Evolutionary conservation across 345 rosid genomes (phyloP).

Genomic region (Hibiscus syriacus): DNA sequence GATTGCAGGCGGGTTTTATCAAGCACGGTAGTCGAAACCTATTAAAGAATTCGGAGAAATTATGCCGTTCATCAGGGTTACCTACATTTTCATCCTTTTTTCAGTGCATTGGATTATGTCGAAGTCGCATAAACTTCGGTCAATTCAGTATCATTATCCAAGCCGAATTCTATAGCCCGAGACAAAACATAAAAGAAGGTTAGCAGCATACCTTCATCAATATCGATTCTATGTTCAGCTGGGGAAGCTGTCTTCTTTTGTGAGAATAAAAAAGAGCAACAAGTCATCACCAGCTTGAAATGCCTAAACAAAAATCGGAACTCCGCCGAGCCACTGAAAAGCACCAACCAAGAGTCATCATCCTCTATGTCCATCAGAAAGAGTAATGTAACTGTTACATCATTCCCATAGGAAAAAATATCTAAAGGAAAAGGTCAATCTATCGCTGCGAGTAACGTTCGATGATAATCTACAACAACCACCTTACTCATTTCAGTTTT

Average conservation of each 20-base stretch:
- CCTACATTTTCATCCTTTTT: background rate
- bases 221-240: constrained; percentile 16
- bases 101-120: constrained; percentile 1
- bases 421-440: background rate
- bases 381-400: background rate
- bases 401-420: background rate
- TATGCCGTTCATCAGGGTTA: background rate
- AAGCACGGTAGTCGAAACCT: background rate
- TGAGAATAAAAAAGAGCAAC: constrained; percentile 23
- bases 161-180: background rate
- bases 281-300: constrained; percentile 29
- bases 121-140: background rate
- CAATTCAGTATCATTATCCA: constrained; percentile 3
- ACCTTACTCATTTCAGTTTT: background rate
- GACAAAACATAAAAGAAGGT: background rate
- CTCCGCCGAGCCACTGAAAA: constrained; percentile 13
- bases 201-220: constrained; percentile 38
- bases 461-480: background rate
- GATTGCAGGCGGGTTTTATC: background rate
- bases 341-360: constrained; percentile 1
- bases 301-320: constrained; percentile 6
- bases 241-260: constrained; percentile 22
- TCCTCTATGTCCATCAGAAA: background rate
- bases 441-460: background rate
- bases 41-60: background rate